These are phyloP conservation scores for Aspergillus brunneoviolaceus DNA, from an alignment of 2,329 filamentous ascomycete genomes.

Conservation along the genomic window DNA sequence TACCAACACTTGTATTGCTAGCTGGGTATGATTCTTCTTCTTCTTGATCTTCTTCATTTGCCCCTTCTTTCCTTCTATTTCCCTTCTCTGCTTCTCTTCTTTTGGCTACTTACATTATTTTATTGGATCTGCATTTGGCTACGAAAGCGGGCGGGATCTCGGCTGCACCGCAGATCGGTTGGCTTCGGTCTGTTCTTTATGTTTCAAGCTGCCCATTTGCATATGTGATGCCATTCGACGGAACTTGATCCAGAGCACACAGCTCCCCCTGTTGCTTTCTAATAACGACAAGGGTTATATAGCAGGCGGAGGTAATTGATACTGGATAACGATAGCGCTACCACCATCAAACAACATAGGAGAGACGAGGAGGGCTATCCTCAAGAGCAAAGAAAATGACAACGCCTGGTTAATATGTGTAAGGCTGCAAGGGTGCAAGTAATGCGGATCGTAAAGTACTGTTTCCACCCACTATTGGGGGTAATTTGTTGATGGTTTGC, in stretches of 20 bases:
- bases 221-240: conserved; percentile 29
- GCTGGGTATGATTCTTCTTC: conserved; percentile 35
- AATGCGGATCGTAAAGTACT: background rate
- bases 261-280: conserved; percentile 17
- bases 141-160: conserved; percentile 20
- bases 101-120: conserved; percentile 21
- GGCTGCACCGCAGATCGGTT: conserved; percentile 26
- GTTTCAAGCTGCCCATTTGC: conserved; percentile 23
- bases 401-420: conserved; percentile 11
- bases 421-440: background rate
- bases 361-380: conserved; percentile 13
- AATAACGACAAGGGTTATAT: conserved; percentile 16
- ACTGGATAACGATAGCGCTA: conserved; percentile 12
- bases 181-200: conserved; percentile 24
- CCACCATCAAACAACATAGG: conserved; percentile 14
- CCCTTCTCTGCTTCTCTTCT: conserved; percentile 21
- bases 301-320: conserved; percentile 17
- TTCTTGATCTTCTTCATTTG: conserved; percentile 25
- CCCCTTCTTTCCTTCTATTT: conserved; percentile 18
- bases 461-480: too few species aligned
- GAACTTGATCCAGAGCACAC: conserved; percentile 21
- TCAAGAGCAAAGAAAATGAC: conserved; percentile 15
- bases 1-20: conserved; percentile 42
- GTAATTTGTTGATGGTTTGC: background rate
- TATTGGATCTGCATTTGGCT: conserved; percentile 23